These are phyloP conservation scores for Eudorina sp. DNA, from an alignment of 139 green algal species.

Conservation along the genomic window DNA sequence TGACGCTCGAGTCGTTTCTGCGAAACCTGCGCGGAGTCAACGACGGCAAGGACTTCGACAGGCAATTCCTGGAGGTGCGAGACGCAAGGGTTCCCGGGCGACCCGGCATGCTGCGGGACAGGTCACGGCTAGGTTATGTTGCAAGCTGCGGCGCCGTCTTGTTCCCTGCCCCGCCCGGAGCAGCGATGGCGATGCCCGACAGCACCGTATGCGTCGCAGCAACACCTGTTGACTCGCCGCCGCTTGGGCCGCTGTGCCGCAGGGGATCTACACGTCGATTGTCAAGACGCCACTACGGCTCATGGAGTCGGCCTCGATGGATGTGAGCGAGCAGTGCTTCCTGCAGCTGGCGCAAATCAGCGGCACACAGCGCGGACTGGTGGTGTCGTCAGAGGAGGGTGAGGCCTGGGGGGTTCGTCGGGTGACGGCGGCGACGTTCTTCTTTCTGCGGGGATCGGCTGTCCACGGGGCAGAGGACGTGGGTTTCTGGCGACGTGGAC, in stretches of 20 bases:
- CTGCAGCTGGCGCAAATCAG: conserved; percentile 52
- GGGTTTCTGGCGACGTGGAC: too few species aligned
- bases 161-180: too few species aligned
- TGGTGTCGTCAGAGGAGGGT: conserved; percentile 52
- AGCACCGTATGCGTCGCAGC: too few species aligned
- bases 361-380: conserved; percentile 50
- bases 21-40: conserved; percentile 97
- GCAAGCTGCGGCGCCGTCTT: too few species aligned
- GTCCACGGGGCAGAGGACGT: too few species aligned
- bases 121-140: too few species aligned
- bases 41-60: conserved; percentile 88
- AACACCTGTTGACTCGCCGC: too few species aligned
- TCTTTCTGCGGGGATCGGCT: too few species aligned
- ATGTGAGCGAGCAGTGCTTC: conserved; percentile 55
- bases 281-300: conserved; percentile 52
- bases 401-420: neutral
- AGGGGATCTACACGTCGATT: conserved; percentile 62
- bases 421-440: too few species aligned
- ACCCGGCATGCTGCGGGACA: too few species aligned
- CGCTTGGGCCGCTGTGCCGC: too few species aligned
- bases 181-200: too few species aligned
- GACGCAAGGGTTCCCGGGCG: conserved; percentile 63
- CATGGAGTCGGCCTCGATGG: conserved; percentile 45
- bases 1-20: conserved; percentile 89
- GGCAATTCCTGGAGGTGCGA: conserved; percentile 84